Evolutionary conservation across 1,284 basidiomycete species (phyloP).

Genomic region (Moniliophthora roreri): DNA sequence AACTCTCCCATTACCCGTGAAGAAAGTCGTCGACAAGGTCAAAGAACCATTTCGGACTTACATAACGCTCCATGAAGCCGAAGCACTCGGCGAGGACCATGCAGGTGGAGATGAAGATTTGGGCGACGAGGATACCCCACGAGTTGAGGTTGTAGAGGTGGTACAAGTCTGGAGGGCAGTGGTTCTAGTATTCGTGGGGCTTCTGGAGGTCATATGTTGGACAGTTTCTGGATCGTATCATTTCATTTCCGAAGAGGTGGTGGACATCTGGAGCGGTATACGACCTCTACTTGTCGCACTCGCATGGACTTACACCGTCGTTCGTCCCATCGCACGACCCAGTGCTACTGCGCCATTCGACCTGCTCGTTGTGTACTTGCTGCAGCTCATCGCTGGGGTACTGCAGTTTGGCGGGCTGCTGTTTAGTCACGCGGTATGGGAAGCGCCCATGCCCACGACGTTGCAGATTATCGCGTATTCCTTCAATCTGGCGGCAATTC

Average conservation of each 20-base stretch:
- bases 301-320: slow-evolving; percentile 58
- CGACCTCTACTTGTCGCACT: slow-evolving; percentile 41
- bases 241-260: slow-evolving; percentile 32
- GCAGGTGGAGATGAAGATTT: slow-evolving; percentile 19
- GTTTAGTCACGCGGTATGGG: slow-evolving; percentile 44
- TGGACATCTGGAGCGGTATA: slow-evolving; percentile 27
- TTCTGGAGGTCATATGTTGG: slow-evolving; percentile 52
- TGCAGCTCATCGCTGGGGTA: slow-evolving; percentile 39
- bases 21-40: slow-evolving; percentile 29
- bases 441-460: slow-evolving; percentile 34
- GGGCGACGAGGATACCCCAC: slow-evolving; percentile 24
- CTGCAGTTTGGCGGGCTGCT: slow-evolving; percentile 48
- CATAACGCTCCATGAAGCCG: slow-evolving; percentile 60
- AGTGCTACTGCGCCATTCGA: slow-evolving; percentile 49
- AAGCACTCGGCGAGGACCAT: slow-evolving; percentile 38
- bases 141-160: slow-evolving; percentile 21
- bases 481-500: slow-evolving; percentile 42
- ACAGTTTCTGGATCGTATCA: slow-evolving; percentile 44
- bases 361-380: slow-evolving; percentile 49
- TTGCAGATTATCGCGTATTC: slow-evolving; percentile 25
- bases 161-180: slow-evolving; percentile 58
- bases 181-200: slow-evolving; percentile 47
- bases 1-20: slow-evolving; percentile 37
- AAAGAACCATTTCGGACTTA: slow-evolving; percentile 44
- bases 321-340: slow-evolving; percentile 33